phyloP scores from a whole-genome alignment of 176 grass and related monocot genomes.

The Guadua angustifolia region DNA sequence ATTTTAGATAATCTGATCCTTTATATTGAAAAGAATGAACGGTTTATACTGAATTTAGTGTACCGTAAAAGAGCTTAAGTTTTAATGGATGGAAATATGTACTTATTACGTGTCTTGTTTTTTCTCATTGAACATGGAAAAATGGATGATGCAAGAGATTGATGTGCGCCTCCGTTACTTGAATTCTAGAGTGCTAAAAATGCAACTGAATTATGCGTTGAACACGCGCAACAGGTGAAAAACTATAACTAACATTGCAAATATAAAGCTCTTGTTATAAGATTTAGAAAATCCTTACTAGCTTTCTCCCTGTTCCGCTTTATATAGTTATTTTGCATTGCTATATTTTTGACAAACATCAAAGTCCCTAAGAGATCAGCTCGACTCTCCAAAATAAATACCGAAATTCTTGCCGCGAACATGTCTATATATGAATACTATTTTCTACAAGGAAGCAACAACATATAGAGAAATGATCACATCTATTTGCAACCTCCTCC shows the following conservation, averaged over 20 bases:
- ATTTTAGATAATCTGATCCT: too few relatives aligned
- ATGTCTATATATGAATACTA: background rate
- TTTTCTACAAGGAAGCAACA: background rate
- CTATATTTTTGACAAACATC: background rate
- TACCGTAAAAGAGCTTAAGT: too few relatives aligned
- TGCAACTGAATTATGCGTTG: background rate
- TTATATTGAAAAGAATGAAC: too few relatives aligned
- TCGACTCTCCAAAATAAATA: background rate
- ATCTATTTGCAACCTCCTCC: background rate
- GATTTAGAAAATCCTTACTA: background rate
- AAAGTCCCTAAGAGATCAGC: background rate
- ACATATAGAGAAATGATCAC: background rate
- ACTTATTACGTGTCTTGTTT: too few relatives aligned
- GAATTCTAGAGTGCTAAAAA: background rate
- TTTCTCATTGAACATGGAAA: too few relatives aligned
- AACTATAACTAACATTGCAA: background rate
- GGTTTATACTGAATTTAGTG: too few relatives aligned
- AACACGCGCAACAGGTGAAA: background rate
- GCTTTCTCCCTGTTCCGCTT: too few relatives aligned
- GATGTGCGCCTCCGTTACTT: too few relatives aligned
- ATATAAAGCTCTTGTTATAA: background rate
- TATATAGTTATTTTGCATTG: background rate
- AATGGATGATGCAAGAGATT: too few relatives aligned
- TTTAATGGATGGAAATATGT: too few relatives aligned
- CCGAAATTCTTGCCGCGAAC: background rate